Conservation (phyloP, 2,329 filamentous ascomycete genomes). For the Leptographium lundbergii region DNA sequence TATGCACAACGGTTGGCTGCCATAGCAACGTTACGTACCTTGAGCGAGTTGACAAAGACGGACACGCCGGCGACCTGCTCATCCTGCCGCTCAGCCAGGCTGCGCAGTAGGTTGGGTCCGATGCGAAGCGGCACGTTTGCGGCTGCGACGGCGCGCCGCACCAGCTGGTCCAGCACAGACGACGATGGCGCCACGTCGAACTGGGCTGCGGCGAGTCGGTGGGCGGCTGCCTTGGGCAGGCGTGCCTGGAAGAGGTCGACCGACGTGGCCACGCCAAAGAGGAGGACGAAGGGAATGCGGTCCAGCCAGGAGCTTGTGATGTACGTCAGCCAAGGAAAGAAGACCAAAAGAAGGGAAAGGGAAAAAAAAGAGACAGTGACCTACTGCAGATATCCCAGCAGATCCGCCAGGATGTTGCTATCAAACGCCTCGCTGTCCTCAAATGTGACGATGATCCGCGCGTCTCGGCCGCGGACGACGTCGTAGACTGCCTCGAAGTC, state of each 20-base stretch:
- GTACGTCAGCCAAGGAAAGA: neutral
- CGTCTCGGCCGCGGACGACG: conserved; percentile 27
- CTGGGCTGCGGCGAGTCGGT: conserved; percentile 54
- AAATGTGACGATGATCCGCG: conserved; percentile 56
- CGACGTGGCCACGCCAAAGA: conserved; percentile 73
- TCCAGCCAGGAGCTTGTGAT: conserved; percentile 48
- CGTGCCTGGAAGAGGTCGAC: conserved; percentile 68
- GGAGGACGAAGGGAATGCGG: conserved; percentile 61
- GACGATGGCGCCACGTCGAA: conserved; percentile 67
- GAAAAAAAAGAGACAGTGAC: neutral
- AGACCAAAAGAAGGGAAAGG: neutral
- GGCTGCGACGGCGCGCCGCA: conserved; percentile 50
- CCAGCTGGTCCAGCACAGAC: conserved; percentile 60
- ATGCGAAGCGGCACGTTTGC: conserved; percentile 44
- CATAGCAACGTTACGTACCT: conserved; percentile 28
- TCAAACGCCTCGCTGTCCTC: conserved; percentile 79
- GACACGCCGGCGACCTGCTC: conserved; percentile 69
- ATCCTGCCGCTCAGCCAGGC: conserved; percentile 57
- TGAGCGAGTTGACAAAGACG: conserved; percentile 56
- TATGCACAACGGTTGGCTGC: too few species aligned
- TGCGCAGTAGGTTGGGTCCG: conserved; percentile 48
- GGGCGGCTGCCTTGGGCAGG: conserved; percentile 54
- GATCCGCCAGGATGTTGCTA: conserved; percentile 54
- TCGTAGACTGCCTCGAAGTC: conserved; percentile 60
- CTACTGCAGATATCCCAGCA: conserved; percentile 33